Conservation (phyloP, 805 yeast genomes). For the Pichia phayaonensis region DNA sequence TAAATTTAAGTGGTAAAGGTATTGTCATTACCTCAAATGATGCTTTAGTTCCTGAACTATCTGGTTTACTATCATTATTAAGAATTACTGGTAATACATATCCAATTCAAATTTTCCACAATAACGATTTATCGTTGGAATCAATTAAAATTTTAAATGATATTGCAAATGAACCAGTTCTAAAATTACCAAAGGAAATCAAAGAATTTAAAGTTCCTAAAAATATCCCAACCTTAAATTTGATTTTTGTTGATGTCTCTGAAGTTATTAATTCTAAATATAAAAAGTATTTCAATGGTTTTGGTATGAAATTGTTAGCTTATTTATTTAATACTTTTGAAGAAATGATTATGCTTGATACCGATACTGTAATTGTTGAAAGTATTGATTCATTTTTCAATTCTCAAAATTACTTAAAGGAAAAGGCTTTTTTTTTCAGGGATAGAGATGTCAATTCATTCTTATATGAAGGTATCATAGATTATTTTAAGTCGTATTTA, state of each 20-base stretch:
- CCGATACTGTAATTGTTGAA: slow-evolving; percentile 38
- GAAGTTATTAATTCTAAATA: slow-evolving; percentile 20
- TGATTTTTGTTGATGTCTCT: slow-evolving; percentile 29
- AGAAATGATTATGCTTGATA: slow-evolving; percentile 47
- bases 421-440: slow-evolving; percentile 40
- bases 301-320: slow-evolving; percentile 46
- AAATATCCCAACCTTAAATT: slow-evolving; percentile 22
- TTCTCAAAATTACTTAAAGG: slow-evolving; percentile 28
- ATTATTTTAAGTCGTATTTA: slow-evolving; percentile 38
- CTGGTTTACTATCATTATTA: slow-evolving; percentile 41
- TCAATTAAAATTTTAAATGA: slow-evolving; percentile 29
- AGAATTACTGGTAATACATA: slow-evolving; percentile 41
- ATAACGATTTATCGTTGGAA: slow-evolving; percentile 27
- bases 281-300: slow-evolving; percentile 20
- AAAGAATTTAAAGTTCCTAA: slow-evolving; percentile 15
- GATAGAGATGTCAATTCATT: slow-evolving; percentile 37
- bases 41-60: slow-evolving; percentile 37
- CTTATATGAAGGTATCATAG: slow-evolving; percentile 34
- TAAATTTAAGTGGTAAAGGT: slow-evolving; percentile 38
- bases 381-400: slow-evolving; percentile 32
- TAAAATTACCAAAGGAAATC: slow-evolving; percentile 21
- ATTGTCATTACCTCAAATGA: slow-evolving; percentile 47
- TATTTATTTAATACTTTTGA: slow-evolving; percentile 50
- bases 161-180: slow-evolving; percentile 29
- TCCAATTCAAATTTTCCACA: slow-evolving; percentile 43